Percentiles rank a stretch among this genome's conserved stretches.
Evolutionary conservation across 2,329 filamentous ascomycete species (phyloP).

Genomic region (Ophiocordyceps polyrhachis-furcata): DNA sequence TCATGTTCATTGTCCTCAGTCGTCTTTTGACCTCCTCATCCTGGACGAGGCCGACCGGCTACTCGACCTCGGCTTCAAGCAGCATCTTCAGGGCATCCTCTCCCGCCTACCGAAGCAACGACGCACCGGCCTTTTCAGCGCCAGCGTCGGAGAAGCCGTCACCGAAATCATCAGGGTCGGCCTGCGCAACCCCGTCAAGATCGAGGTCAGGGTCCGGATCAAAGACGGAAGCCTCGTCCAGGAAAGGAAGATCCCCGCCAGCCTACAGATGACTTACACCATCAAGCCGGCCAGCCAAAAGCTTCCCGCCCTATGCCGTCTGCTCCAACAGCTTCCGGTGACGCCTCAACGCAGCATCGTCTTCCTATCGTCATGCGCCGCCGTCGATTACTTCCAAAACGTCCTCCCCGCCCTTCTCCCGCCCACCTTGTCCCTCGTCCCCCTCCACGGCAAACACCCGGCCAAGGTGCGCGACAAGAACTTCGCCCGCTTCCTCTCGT

Average conservation of each 20-base stretch:
- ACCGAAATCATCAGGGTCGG: constrained; percentile 85
- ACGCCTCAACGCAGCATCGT: constrained; percentile 72
- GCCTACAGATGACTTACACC: constrained; percentile 80
- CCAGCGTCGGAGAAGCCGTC: constrained; percentile 88
- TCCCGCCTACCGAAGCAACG: constrained; percentile 77
- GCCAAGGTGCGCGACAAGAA: constrained; percentile 78
- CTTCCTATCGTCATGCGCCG: constrained; percentile 84
- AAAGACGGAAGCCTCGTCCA: constrained; percentile 46
- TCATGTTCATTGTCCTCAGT: constrained; percentile 73
- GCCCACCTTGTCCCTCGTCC: constrained; percentile 47
- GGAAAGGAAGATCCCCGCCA: constrained; percentile 78
- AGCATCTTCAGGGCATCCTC: constrained; percentile 73
- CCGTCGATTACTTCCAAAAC: constrained; percentile 84
- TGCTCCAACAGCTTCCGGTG: constrained; percentile 52
- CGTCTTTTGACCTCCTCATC: constrained; percentile 79
- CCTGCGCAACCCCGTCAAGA: constrained; percentile 82
- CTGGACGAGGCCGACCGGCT: constrained; percentile 89
- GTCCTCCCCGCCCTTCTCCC: constrained; percentile 58
- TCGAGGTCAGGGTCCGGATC: constrained; percentile 78
- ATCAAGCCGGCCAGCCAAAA: constrained; percentile 61
- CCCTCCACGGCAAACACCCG: constrained; percentile 82
- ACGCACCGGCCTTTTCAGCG: constrained; percentile 83
- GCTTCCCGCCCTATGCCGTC: constrained; percentile 50
- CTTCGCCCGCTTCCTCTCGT: constrained; percentile 60
- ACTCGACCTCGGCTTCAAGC: constrained; percentile 84